Conservation (phyloP, 805 yeast genomes). For the Candida verbasci region DNA sequence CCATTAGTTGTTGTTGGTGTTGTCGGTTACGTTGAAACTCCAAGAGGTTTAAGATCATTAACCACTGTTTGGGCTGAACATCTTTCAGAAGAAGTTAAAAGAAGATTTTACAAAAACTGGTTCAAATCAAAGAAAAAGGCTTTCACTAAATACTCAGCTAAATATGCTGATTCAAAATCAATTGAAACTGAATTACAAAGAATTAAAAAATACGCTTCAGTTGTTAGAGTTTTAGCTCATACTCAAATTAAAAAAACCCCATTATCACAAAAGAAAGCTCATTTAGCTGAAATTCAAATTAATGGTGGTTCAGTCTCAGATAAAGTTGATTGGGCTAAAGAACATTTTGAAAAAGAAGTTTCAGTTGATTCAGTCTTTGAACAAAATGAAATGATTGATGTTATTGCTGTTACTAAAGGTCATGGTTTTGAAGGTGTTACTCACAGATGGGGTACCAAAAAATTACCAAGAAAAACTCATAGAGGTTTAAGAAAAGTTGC, state of each 20-base stretch:
- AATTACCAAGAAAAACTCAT: constrained; percentile 99
- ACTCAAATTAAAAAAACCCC: constrained; percentile 99
- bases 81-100: constrained; percentile 97
- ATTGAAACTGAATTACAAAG: constrained; percentile 96
- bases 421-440: constrained; percentile 99
- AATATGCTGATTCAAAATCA: constrained; percentile 90
- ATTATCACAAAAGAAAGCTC: constrained; percentile 98
- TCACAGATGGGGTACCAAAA: constrained; percentile 99
- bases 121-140: constrained; percentile 99
- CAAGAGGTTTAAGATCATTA: constrained; percentile 99
- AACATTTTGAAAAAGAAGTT: constrained; percentile 98
- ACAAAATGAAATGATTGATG: constrained; percentile 98
- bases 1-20: constrained; percentile 99
- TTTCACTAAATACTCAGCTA: constrained; percentile 99
- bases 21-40: constrained; percentile 99
- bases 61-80: constrained; percentile 99
- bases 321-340: constrained; percentile 98
- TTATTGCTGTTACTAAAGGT: constrained; percentile 99
- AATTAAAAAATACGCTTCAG: constrained; percentile 96
- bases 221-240: constrained; percentile 98
- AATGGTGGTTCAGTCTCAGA: constrained; percentile 99
- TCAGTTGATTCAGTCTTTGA: constrained; percentile 94
- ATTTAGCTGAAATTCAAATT: constrained; percentile 98
- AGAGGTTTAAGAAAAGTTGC: constrained; percentile 99
- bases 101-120: constrained; percentile 99